These are phyloP conservation scores for Hypoxylon rubiginosum DNA, from an alignment of 2,329 filamentous ascomycete species.

Conservation along the genomic window DNA sequence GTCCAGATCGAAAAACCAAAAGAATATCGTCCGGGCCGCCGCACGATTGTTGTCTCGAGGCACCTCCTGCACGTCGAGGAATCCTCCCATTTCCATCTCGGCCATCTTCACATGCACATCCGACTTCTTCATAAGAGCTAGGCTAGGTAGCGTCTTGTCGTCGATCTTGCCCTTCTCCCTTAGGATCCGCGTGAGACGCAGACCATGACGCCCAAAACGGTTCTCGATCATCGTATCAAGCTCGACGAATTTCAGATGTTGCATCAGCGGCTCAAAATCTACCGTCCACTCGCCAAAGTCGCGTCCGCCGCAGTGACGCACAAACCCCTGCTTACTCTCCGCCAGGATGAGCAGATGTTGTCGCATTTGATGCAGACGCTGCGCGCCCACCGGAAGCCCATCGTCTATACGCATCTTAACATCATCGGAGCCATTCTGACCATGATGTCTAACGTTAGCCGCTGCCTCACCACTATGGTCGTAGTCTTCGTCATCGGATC, in stretches of 20 bases:
- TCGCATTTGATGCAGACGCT: constrained; percentile 71
- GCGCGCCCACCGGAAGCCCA: constrained; percentile 56
- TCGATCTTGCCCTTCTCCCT: constrained; percentile 92
- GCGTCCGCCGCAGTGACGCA: constrained; percentile 73
- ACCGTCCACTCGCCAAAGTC: constrained; percentile 84
- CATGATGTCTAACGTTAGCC: constrained; percentile 47
- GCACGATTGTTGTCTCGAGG: constrained; percentile 87
- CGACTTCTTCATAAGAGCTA: constrained; percentile 85
- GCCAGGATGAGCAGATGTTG: constrained; percentile 80
- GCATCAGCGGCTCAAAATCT: constrained; percentile 81
- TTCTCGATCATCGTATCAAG: constrained; percentile 85
- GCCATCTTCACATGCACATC: constrained; percentile 89
- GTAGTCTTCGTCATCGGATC: constrained; percentile 55
- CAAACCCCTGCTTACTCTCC: constrained; percentile 76
- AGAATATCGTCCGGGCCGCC: constrained; percentile 86
- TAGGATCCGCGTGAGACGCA: constrained; percentile 88
- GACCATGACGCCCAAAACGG: constrained; percentile 79
- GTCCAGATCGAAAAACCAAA: constrained; percentile 90
- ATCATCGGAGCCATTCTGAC: constrained; percentile 47
- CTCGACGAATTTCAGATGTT: constrained; percentile 79
- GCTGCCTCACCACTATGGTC: constrained; percentile 50
- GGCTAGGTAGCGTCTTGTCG: constrained; percentile 85
- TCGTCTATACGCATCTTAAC: constrained; percentile 63
- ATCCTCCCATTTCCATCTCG: constrained; percentile 86
- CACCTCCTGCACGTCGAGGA: constrained; percentile 93